Evolutionary conservation across 331 rosid species (phyloP).

Genomic region (Quercus lobata): DNA sequence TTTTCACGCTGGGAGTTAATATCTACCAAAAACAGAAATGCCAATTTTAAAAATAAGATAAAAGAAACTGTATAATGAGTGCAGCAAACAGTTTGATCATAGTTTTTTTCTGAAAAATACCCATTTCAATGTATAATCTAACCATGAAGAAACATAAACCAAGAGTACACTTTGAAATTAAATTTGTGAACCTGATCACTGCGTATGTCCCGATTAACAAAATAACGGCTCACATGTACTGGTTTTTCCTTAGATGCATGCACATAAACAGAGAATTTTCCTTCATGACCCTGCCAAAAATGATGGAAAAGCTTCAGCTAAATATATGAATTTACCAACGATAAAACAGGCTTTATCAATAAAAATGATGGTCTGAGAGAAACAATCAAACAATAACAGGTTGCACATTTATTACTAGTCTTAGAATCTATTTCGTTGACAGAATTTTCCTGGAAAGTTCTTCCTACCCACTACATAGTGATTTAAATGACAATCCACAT

Average conservation of each 20-base stretch:
- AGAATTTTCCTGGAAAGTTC: too few relatives aligned
- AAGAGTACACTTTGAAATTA: conserved; percentile 9
- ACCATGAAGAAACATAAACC: not conserved
- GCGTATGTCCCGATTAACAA: conserved; percentile 71
- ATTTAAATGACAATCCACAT: too few relatives aligned
- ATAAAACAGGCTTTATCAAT: not conserved
- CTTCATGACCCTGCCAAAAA: conserved; percentile 93
- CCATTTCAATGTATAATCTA: not conserved
- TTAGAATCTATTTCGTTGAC: not conserved
- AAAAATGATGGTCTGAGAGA: not conserved
- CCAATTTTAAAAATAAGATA: not conserved
- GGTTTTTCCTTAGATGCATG: conserved; percentile 91
- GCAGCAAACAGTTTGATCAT: not conserved
- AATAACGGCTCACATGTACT: conserved; percentile 82
- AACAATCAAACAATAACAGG: not conserved
- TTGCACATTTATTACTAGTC: not conserved
- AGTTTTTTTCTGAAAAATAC: not conserved
- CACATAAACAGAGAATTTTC: conserved; percentile 88
- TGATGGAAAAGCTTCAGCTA: conserved; percentile 9
- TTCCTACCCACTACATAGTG: too few relatives aligned
- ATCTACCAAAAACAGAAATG: not conserved
- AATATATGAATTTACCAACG: not conserved
- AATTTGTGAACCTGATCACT: conserved; percentile 68
- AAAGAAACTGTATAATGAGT: not conserved
- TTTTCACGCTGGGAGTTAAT: not conserved